A percentile compares a stretch with the other conserved stretches of the same genome.
These are phyloP conservation scores for Candida patagonica DNA, from an alignment of 805 yeast species.

Conservation along the genomic window DNA sequence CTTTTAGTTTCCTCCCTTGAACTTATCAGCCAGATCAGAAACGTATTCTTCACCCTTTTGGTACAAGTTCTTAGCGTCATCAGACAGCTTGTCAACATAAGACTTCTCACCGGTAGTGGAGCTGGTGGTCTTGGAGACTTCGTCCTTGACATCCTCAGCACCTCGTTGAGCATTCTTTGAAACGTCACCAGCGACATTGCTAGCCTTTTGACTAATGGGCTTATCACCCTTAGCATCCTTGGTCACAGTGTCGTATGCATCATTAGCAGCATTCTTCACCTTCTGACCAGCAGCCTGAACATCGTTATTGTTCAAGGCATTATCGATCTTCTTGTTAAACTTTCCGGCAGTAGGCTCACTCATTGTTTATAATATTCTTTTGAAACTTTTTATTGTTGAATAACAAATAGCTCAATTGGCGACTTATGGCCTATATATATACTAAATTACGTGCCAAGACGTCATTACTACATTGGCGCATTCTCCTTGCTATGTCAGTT, in stretches of 20 bases:
- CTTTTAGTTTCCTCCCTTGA: constrained; percentile 19
- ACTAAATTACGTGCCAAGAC: too few relatives aligned
- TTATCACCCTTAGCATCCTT: constrained; percentile 48
- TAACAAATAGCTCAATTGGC: too few relatives aligned
- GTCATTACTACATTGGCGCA: too few relatives aligned
- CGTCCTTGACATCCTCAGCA: constrained; percentile 39
- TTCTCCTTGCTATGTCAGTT: too few relatives aligned
- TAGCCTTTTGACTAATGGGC: constrained; percentile 57
- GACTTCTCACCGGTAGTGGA: constrained; percentile 25
- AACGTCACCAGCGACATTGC: constrained; percentile 49
- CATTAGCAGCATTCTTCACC: constrained; percentile 64
- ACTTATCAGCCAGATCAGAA: constrained; percentile 26
- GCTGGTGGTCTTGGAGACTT: constrained; percentile 21
- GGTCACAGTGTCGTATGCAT: constrained; percentile 56
- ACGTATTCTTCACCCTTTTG: constrained; percentile 26
- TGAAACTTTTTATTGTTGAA: too few relatives aligned
- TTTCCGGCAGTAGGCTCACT: too few relatives aligned
- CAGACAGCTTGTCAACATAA: constrained; percentile 13
- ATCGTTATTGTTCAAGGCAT: too few relatives aligned
- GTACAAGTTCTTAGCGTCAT: constrained; percentile 20
- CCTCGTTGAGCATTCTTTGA: too few relatives aligned
- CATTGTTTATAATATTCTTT: too few relatives aligned
- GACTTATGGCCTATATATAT: too few relatives aligned
- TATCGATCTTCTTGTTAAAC: too few relatives aligned
- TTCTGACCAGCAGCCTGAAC: constrained; percentile 48